These are phyloP conservation scores for Albifimbria verrucaria DNA, from an alignment of 2,329 filamentous ascomycete species.

Conservation along the genomic window DNA sequence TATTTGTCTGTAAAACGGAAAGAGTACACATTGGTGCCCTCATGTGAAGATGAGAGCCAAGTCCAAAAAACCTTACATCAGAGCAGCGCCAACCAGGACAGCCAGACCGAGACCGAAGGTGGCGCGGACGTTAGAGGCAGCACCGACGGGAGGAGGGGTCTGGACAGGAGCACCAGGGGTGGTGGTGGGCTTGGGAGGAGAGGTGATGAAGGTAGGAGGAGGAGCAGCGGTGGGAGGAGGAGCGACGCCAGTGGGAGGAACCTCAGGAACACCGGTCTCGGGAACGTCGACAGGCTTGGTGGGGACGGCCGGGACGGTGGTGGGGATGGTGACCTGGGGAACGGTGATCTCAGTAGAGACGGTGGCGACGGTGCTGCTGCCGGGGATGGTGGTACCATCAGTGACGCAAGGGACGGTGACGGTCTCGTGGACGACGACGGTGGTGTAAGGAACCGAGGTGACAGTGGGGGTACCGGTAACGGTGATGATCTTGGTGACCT, in stretches of 20 bases:
- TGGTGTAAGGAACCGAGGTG: conserved; percentile 46
- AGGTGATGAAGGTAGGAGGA: conserved; percentile 22
- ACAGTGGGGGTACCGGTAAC: conserved; percentile 50
- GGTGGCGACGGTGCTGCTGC: conserved; percentile 43
- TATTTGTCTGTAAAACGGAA: conserved; percentile 23
- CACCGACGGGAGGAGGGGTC: conserved; percentile 32
- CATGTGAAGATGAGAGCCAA: background rate
- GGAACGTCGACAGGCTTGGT: conserved; percentile 40
- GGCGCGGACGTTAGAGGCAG: conserved; percentile 23
- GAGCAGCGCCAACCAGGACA: conserved; percentile 44
- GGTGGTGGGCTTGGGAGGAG: conserved; percentile 18
- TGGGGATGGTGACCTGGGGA: conserved; percentile 50
- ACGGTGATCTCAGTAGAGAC: conserved; percentile 51
- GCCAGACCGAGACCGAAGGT: conserved; percentile 24
- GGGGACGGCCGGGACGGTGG: conserved; percentile 22
- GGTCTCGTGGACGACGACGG: conserved; percentile 44
- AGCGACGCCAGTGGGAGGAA: conserved; percentile 16
- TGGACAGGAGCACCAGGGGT: conserved; percentile 28
- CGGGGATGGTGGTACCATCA: conserved; percentile 43
- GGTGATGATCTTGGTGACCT: conserved; percentile 58
- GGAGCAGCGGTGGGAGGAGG: conserved; percentile 14
- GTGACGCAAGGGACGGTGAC: conserved; percentile 50
- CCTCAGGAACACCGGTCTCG: conserved; percentile 19
- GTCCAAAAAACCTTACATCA: conserved; percentile 35
- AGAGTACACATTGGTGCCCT: conserved; percentile 8